A percentile compares a stretch with the other conserved stretches of the same genome.
Conservation (phyloP, 2,329 filamentous ascomycete genomes). For the Fusarium marasasianum region DNA sequence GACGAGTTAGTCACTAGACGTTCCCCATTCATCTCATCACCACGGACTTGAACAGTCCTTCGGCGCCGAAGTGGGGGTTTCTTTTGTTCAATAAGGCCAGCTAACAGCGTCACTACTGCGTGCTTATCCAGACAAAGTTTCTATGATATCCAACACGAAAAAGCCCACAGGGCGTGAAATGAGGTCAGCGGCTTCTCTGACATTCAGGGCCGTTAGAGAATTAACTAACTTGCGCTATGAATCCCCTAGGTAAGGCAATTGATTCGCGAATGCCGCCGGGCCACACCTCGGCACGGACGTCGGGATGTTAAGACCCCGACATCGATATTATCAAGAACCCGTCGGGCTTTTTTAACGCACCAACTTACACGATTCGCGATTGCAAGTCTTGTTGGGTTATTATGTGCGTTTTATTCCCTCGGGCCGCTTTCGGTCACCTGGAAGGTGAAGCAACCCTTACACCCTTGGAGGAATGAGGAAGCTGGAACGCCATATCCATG, state of each 20-base stretch:
- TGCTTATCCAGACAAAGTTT: neutral
- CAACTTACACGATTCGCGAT: neutral
- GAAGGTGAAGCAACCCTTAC: neutral
- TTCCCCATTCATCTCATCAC: constrained; percentile 18
- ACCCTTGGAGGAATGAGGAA: neutral
- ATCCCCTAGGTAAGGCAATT: too few species aligned
- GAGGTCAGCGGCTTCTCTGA: constrained; percentile 17
- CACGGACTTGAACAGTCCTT: constrained; percentile 27
- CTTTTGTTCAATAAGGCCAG: neutral
- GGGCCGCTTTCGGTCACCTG: neutral
- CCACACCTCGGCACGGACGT: too few species aligned
- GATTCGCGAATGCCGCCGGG: too few species aligned
- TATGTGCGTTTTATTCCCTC: constrained; percentile 11
- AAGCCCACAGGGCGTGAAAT: neutral
- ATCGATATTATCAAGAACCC: constrained; percentile 6
- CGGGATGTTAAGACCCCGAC: constrained; percentile 3
- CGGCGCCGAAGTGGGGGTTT: constrained; percentile 35
- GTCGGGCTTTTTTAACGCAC: constrained; percentile 4
- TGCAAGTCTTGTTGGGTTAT: neutral
- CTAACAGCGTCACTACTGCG: neutral
- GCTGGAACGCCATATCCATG: constrained; percentile 5
- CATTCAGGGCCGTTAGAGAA: constrained; percentile 2
- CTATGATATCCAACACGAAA: neutral
- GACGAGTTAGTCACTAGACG: neutral
- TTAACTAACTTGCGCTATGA: neutral